Percentiles rank a stretch among this genome's conserved stretches.
These are phyloP conservation scores for Irpex sp. DNA, from an alignment of 1,284 basidiomycete species.

Conservation along the genomic window DNA sequence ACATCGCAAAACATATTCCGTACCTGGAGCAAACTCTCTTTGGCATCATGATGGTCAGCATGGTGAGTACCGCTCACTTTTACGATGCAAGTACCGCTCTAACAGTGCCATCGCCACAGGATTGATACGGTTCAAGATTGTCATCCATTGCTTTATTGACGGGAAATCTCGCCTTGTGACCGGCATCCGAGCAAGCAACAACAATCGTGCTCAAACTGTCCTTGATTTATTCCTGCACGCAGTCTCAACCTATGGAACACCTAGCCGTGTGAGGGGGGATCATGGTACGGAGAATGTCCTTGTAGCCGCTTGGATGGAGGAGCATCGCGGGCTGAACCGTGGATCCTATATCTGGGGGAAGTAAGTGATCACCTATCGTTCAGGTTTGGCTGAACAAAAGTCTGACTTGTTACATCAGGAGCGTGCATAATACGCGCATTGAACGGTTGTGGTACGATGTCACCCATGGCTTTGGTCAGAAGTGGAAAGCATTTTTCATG, in stretches of 20 bases:
- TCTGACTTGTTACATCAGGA: constrained; percentile 6
- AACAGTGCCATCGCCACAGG: constrained; percentile 7
- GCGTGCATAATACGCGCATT: constrained; percentile 31
- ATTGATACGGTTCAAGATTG: constrained; percentile 29
- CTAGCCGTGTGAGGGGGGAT: constrained; percentile 24
- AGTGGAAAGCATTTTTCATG: constrained; percentile 29
- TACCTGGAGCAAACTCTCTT: constrained; percentile 26
- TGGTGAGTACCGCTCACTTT: constrained; percentile 18
- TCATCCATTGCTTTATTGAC: constrained; percentile 37
- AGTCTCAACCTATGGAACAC: constrained; percentile 14
- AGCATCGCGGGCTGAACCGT: constrained; percentile 18
- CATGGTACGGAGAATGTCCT: constrained; percentile 26
- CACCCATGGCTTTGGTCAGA: constrained; percentile 24
- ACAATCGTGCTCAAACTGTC: constrained; percentile 19
- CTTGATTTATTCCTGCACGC: constrained; percentile 19
- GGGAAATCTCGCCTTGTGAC: constrained; percentile 28
- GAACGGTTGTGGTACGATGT: constrained; percentile 39
- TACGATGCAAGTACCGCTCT: not conserved
- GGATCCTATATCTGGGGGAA: constrained; percentile 35
- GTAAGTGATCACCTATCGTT: constrained; percentile 23
- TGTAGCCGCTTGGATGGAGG: constrained; percentile 28
- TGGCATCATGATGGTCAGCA: constrained; percentile 33
- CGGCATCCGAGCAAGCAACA: constrained; percentile 24
- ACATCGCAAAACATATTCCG: constrained; percentile 18
- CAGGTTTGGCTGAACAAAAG: not conserved